These are phyloP conservation scores for Penicillium paneum DNA, from an alignment of 2,329 filamentous ascomycete species.

Conservation along the genomic window DNA sequence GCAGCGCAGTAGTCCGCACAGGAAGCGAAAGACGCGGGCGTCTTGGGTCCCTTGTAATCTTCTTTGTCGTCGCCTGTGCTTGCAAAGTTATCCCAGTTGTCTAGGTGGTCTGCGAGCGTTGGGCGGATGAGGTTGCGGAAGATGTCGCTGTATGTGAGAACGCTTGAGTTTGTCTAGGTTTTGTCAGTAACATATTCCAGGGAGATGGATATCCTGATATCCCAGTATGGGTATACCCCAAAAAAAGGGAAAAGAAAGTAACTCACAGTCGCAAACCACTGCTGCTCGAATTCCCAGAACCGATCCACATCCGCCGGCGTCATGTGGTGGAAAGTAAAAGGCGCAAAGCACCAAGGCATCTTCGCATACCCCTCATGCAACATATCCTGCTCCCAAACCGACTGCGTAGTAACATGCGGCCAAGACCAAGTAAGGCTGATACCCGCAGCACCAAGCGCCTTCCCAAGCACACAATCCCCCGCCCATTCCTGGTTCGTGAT, in stretches of 20 bases:
- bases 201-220: not conserved
- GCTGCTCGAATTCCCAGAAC: constrained; percentile 26
- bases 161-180: constrained; percentile 13
- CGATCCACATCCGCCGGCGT: constrained; percentile 23
- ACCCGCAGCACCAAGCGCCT: constrained; percentile 41
- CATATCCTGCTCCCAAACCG: constrained; percentile 27
- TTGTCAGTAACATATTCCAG: not conserved
- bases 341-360: constrained; percentile 27
- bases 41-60: constrained; percentile 4
- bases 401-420: constrained; percentile 22
- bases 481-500: constrained; percentile 44
- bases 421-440: constrained; percentile 36
- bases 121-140: constrained; percentile 22
- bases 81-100: constrained; percentile 22
- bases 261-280: constrained; percentile 27
- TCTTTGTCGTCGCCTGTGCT: constrained; percentile 2
- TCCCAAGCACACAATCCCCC: constrained; percentile 48
- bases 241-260: not conserved
- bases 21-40: constrained; percentile 9
- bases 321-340: constrained; percentile 32
- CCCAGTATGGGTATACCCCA: not conserved
- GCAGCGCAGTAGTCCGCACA: constrained; percentile 23
- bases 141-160: constrained; percentile 24
- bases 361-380: constrained; percentile 17
- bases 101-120: constrained; percentile 7